Evolutionary conservation across 2,329 filamentous ascomycete species (phyloP).

Genomic region (Diaporthe batatas): DNA sequence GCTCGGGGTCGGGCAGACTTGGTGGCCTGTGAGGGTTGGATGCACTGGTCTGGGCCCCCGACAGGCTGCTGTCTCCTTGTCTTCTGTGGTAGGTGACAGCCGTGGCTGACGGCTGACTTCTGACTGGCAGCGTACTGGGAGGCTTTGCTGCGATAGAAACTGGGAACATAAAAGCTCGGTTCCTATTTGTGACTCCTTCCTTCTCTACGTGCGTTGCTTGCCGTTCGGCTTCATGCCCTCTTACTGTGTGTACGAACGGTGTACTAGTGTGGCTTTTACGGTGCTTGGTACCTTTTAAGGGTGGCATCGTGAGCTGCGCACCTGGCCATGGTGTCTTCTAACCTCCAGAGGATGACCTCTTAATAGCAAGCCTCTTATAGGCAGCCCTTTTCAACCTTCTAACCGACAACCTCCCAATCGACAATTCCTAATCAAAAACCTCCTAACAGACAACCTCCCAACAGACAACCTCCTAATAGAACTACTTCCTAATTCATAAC

Average conservation of each 20-base stretch:
- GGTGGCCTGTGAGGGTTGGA: conserved; percentile 4
- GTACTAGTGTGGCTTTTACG: no score
- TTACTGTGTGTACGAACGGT: not conserved
- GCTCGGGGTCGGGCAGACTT: conserved; percentile 9
- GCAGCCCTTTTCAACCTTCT: no score
- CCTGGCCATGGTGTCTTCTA: no score
- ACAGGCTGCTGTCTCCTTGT: not conserved
- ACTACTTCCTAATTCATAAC: no score
- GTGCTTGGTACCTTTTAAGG: not conserved
- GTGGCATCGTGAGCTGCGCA: not conserved
- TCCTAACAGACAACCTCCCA: no score
- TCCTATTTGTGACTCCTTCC: not conserved
- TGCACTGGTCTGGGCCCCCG: conserved; percentile 4
- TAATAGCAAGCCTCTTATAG: no score
- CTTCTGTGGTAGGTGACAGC: not conserved
- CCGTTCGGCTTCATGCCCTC: not conserved
- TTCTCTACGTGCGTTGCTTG: not conserved
- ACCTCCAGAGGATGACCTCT: no score
- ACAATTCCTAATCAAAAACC: no score
- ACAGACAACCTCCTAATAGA: no score
- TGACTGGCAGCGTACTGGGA: conserved; percentile 1
- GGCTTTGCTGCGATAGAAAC: conserved; percentile 35
- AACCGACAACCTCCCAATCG: no score
- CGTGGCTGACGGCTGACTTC: not conserved
- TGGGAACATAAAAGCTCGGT: conserved; percentile 6